Percentiles rank a stretch among this genome's conserved stretches.
Evolutionary conservation across 176 grass and related monocot genomes (phyloP).

Genomic region (Paspalum vaginatum): DNA sequence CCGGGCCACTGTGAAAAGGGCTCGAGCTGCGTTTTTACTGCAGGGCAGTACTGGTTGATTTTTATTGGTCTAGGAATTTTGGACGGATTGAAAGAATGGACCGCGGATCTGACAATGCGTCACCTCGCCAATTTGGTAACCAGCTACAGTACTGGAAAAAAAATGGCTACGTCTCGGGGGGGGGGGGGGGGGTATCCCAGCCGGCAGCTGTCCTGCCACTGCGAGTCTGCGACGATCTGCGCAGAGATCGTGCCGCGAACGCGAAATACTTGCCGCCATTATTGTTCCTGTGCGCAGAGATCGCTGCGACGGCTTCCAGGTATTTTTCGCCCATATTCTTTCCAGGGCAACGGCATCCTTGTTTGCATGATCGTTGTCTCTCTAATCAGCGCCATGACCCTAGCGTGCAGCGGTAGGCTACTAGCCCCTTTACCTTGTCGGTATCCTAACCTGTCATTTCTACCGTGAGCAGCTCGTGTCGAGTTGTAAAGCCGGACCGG

Average conservation of each 20-base stretch:
- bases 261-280: neutral
- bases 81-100: neutral
- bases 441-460: constrained; percentile 17
- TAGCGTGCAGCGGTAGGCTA: constrained; percentile 16
- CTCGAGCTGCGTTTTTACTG: neutral
- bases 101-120: neutral
- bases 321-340: too few relatives aligned
- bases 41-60: too few relatives aligned
- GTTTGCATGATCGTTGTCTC: neutral
- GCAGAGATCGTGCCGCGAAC: neutral
- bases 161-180: too few relatives aligned
- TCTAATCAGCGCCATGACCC: constrained; percentile 17
- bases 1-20: neutral
- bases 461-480: constrained; percentile 10
- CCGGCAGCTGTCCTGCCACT: neutral
- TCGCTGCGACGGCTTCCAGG: too few relatives aligned
- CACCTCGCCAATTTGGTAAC: constrained; percentile 8
- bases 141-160: too few relatives aligned
- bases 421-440: neutral
- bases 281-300: neutral
- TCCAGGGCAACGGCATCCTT: too few relatives aligned
- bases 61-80: too few relatives aligned
- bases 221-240: neutral
- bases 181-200: too few relatives aligned
- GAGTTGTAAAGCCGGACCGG: neutral